Conservation (phyloP, 106 monocot species). For the Alisma plantagoaquatica region DNA sequence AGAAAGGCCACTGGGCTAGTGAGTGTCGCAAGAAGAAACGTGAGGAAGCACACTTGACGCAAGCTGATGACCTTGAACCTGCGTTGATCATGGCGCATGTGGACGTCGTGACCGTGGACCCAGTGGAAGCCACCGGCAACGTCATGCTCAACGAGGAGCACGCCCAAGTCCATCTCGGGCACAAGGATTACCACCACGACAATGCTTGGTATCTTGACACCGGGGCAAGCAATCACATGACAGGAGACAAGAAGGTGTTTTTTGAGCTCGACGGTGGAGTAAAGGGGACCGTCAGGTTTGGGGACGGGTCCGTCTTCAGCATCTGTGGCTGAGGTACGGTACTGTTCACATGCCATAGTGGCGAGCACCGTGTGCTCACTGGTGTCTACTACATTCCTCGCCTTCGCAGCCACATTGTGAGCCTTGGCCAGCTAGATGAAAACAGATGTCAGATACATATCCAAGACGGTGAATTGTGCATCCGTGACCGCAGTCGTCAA, state of each 20-base stretch:
- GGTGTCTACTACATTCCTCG: conserved; percentile 11
- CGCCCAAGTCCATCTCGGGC: conserved; percentile 2
- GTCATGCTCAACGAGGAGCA: conserved; percentile 14
- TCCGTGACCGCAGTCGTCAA: neutral
- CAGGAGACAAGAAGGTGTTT: conserved; percentile 8
- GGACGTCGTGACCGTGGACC: no score
- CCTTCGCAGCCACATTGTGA: conserved; percentile 5
- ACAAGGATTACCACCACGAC: neutral
- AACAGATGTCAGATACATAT: neutral
- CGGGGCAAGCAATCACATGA: neutral
- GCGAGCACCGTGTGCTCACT: conserved; percentile 1
- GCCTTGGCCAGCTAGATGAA: conserved; percentile 4
- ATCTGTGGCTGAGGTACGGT: conserved; percentile 4
- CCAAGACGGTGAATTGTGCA: neutral
- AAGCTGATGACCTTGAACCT: no score
- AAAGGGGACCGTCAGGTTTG: no score
- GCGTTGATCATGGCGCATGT: no score
- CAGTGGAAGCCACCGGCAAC: no score
- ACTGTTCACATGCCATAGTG: conserved; percentile 3
- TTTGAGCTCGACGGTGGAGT: neutral
- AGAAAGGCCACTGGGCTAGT: neutral
- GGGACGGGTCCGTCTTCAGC: no score
- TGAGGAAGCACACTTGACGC: no score
- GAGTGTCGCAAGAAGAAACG: conserved; percentile 3
- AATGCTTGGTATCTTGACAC: no score